These are phyloP conservation scores for Excoecaria agallocha DNA, from an alignment of 345 rosid species.

Conservation along the genomic window DNA sequence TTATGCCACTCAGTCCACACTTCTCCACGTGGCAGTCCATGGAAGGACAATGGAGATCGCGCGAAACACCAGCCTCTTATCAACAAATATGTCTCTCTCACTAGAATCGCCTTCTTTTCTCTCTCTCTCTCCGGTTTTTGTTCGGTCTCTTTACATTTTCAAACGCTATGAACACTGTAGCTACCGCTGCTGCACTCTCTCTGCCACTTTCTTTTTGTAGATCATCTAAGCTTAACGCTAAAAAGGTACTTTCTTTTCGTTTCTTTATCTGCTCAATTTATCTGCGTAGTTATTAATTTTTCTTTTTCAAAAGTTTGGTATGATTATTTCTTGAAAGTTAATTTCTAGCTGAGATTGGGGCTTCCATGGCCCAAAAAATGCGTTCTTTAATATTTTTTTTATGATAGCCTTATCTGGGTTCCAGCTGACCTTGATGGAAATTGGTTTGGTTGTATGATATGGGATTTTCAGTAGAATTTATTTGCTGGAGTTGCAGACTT, in stretches of 20 bases:
- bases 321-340: neutral
- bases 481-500: neutral
- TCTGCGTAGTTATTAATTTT: constrained; percentile 5
- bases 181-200: too few relatives aligned
- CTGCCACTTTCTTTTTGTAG: too few relatives aligned
- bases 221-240: constrained; percentile 36
- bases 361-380: neutral
- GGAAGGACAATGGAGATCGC: constrained; percentile 78
- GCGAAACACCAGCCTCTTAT: constrained; percentile 63
- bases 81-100: constrained; percentile 38
- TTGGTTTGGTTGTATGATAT: neutral
- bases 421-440: constrained; percentile 1
- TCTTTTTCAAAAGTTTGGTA: neutral
- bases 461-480: neutral
- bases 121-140: too few relatives aligned
- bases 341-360: constrained; percentile 5
- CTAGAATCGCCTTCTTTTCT: constrained; percentile 1
- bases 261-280: neutral
- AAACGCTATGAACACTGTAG: too few relatives aligned
- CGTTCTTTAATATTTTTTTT: neutral
- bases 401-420: constrained; percentile 9
- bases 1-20: constrained; percentile 8
- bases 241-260: constrained; percentile 50
- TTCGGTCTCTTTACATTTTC: too few relatives aligned
- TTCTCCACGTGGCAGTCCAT: constrained; percentile 58